These are phyloP conservation scores for Coniferiporia weirii DNA, from an alignment of 1,284 basidiomycete species.

Conservation along the genomic window DNA sequence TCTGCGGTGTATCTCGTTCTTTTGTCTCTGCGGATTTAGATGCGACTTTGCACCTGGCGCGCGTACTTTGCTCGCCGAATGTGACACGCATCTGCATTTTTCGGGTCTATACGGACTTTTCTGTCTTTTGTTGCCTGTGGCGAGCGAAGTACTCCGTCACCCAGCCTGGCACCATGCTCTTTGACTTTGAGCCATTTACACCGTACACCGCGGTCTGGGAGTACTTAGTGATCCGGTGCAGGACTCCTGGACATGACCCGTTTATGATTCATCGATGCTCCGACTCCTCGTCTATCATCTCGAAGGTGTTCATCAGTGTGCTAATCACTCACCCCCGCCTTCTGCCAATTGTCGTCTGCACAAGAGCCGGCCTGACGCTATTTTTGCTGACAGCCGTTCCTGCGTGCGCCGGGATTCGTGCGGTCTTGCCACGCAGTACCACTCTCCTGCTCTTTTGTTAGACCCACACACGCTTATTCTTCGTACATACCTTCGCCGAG, in stretches of 20 bases:
- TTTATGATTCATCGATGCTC: neutral
- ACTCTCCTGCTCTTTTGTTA: neutral
- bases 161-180: too few species aligned
- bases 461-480: neutral
- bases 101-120: too few species aligned
- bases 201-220: too few species aligned
- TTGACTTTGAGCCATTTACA: too few species aligned
- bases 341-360: neutral
- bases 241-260: too few species aligned
- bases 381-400: neutral
- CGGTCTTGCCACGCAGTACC: neutral
- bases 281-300: neutral
- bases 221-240: too few species aligned
- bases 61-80: too few species aligned
- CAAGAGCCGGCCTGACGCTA: neutral
- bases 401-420: too few species aligned
- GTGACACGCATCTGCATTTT: too few species aligned
- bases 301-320: neutral
- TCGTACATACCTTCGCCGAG: neutral
- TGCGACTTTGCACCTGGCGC: neutral
- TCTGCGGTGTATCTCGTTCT: neutral
- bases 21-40: neutral
- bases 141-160: too few species aligned
- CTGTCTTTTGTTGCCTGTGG: too few species aligned
- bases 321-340: neutral